Evolutionary conservation across 257 asterid genomes (phyloP).

Genomic region (Fraxinus pennsylvanica): DNA sequence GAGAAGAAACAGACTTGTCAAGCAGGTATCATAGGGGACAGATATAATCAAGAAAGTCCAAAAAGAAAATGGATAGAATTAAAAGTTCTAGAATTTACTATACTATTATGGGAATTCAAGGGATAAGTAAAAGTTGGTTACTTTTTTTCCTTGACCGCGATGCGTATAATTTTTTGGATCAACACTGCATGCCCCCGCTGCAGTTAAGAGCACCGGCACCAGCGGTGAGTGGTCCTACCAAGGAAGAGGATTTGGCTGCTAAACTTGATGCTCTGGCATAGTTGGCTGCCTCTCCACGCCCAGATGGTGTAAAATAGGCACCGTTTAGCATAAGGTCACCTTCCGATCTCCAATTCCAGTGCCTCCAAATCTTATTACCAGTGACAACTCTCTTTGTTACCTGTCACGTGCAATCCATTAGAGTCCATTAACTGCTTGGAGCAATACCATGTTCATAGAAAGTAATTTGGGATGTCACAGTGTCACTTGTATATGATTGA

Average conservation of each 20-base stretch:
- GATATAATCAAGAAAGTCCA: conserved; percentile 10
- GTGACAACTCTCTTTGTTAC: conserved; percentile 69
- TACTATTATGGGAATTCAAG: background rate
- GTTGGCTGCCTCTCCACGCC: conserved; percentile 64
- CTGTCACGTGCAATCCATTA: conserved; percentile 32
- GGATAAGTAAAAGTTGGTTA: conserved; percentile 17
- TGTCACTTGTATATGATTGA: background rate
- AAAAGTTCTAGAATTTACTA: conserved; percentile 7
- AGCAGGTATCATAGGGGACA: conserved; percentile 1
- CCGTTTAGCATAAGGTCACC: conserved; percentile 94
- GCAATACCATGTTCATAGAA: background rate
- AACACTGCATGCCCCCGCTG: conserved; percentile 58
- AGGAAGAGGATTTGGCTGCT: conserved; percentile 77
- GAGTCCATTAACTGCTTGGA: background rate
- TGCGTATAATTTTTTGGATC: conserved; percentile 9
- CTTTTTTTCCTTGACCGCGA: background rate
- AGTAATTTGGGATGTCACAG: background rate
- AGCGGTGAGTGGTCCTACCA: conserved; percentile 67
- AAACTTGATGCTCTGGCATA: conserved; percentile 90
- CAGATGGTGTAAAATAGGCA: conserved; percentile 74
- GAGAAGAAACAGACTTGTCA: conserved; percentile 3
- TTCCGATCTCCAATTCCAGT: conserved; percentile 94
- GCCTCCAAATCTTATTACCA: conserved; percentile 49
- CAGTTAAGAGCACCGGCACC: conserved; percentile 71
- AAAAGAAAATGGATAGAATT: conserved; percentile 16